A percentile compares a stretch with the other conserved stretches of the same genome.
Conservation (phyloP, 495 filamentous ascomycete genomes). For the Talaromyces trachyspermus region DNA sequence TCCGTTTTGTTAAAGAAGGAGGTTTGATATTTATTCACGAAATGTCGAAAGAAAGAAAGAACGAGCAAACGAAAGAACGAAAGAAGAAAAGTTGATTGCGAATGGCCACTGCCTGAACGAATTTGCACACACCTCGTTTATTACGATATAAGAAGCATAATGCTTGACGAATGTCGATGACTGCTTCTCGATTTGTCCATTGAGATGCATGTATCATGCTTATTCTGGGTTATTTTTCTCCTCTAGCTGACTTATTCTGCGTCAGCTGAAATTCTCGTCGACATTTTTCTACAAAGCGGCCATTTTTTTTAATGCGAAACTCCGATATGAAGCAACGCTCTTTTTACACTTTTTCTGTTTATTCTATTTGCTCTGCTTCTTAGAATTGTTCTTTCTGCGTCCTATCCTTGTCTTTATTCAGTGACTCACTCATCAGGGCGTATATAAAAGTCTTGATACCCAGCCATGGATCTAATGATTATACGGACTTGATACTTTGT, state of each 20-base stretch:
- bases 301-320: neutral
- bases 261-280: too few relatives aligned
- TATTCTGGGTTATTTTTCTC: neutral
- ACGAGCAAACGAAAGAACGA: neutral
- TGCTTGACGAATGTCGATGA: neutral
- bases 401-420: too few relatives aligned
- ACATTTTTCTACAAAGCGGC: too few relatives aligned
- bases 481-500: constrained; percentile 8
- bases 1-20: neutral
- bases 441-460: constrained; percentile 3
- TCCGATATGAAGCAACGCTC: neutral
- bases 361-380: constrained; percentile 5
- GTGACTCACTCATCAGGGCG: constrained; percentile 12
- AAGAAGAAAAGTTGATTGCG: neutral
- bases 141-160: neutral
- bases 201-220: constrained; percentile 2
- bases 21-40: too few relatives aligned
- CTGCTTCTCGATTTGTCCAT: neutral
- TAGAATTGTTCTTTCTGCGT: too few relatives aligned
- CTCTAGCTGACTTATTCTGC: too few relatives aligned
- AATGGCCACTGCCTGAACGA: too few relatives aligned
- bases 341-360: constrained; percentile 6
- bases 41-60: too few relatives aligned
- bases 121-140: too few relatives aligned
- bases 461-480: constrained; percentile 8